phyloP scores from a whole-genome alignment of 371 early-diverging fungal genomes.

The Syncephalastrum racemosum region DNA sequence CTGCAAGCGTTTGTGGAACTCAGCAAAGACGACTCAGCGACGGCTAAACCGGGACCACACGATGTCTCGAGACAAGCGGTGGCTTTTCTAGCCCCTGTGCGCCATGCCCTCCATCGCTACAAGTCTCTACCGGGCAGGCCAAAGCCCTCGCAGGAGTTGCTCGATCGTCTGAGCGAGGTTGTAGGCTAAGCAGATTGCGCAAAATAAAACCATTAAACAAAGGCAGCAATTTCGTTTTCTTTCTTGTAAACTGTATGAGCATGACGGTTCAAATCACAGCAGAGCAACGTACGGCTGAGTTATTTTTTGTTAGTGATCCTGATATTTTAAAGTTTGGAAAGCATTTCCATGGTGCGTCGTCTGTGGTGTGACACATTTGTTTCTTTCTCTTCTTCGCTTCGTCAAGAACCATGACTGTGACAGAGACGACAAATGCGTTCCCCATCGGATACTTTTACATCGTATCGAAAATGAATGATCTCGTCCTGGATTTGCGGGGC shows the following conservation, averaged over 20 bases:
- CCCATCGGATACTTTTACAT: constrained; percentile 49
- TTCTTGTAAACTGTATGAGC: too few relatives aligned
- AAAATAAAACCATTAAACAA: too few relatives aligned
- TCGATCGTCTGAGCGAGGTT: constrained; percentile 29
- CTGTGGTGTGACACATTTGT: too few relatives aligned
- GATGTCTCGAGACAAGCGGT: too few relatives aligned
- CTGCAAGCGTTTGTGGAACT: constrained; percentile 46
- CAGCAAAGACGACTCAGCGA: constrained; percentile 14
- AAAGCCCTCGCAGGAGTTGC: constrained; percentile 25
- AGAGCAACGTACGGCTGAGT: too few relatives aligned
- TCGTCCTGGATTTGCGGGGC: constrained; percentile 32
- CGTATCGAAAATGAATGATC: constrained; percentile 36
- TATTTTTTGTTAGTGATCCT: too few relatives aligned
- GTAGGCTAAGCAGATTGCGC: too few relatives aligned
- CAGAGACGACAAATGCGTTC: constrained; percentile 12
- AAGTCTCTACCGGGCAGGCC: constrained; percentile 16
- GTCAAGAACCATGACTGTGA: not conserved
- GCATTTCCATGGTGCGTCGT: too few relatives aligned
- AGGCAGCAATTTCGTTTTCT: not conserved
- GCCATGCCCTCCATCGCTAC: too few relatives aligned
- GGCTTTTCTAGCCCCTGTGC: too few relatives aligned
- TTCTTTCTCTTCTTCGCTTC: not conserved
- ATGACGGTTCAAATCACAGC: too few relatives aligned
- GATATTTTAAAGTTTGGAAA: too few relatives aligned
- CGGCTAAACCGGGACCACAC: not conserved